phyloP scores from a whole-genome alignment of 768 basidiomycete genomes.

The Terana coerulea region DNA sequence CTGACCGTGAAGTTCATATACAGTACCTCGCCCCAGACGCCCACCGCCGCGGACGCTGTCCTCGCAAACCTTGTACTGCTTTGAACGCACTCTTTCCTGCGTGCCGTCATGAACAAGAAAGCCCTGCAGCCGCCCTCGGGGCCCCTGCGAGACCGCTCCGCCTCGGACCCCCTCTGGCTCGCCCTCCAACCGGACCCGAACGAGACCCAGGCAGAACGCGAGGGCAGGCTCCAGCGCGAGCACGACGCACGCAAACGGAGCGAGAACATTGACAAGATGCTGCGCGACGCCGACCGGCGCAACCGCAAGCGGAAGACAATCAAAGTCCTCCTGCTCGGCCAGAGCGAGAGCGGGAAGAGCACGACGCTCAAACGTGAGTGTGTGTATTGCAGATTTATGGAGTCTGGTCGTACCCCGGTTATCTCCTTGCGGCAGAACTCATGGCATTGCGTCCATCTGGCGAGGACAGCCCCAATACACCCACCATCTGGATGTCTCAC shows the following conservation, averaged over 20 bases:
- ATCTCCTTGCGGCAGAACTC: too few relatives aligned
- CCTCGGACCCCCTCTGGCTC: constrained; percentile 64
- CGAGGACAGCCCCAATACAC: background rate
- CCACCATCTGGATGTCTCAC: background rate
- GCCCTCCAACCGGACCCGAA: constrained; percentile 67
- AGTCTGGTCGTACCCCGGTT: too few relatives aligned
- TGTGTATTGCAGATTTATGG: too few relatives aligned
- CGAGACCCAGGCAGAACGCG: constrained; percentile 67
- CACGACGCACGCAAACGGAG: constrained; percentile 68
- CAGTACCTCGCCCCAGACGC: constrained; percentile 7
- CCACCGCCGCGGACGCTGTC: constrained; percentile 6
- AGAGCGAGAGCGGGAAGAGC: constrained; percentile 89
- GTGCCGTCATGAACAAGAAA: constrained; percentile 12
- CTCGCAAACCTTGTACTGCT: constrained; percentile 16
- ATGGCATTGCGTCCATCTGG: too few relatives aligned
- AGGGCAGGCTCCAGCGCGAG: constrained; percentile 62
- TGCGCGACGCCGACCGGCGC: constrained; percentile 61
- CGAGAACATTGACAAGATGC: constrained; percentile 77
- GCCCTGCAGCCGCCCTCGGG: constrained; percentile 8
- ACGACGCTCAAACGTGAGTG: constrained; percentile 85
- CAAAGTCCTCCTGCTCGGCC: constrained; percentile 77
- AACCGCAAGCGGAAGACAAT: constrained; percentile 61
- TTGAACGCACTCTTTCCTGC: constrained; percentile 8
- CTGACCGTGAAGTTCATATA: constrained; percentile 11
- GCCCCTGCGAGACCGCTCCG: constrained; percentile 38